phyloP scores from a whole-genome alignment of 768 basidiomycete genomes.

The Tubosaeta brunneosetosa region DNA sequence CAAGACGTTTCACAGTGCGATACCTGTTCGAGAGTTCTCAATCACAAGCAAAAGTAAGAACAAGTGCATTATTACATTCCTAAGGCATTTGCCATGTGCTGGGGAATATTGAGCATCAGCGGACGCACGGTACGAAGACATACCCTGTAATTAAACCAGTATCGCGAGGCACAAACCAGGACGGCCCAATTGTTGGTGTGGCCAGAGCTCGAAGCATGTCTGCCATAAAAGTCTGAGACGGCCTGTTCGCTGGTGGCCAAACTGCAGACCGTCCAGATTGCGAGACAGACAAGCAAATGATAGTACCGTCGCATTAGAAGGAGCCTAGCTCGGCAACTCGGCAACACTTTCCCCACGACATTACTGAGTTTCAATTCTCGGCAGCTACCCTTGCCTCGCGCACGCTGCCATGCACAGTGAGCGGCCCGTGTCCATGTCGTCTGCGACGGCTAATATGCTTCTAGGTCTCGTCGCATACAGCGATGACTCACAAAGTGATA shows the following conservation, averaged over 20 bases:
- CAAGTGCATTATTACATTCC: constrained; percentile 68
- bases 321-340: constrained; percentile 24
- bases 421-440: constrained; percentile 6
- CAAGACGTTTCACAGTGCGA: constrained; percentile 94
- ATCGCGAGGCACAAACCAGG: constrained; percentile 86
- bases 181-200: constrained; percentile 99
- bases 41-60: background rate
- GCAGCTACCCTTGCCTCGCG: background rate
- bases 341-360: constrained; percentile 1
- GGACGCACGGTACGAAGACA: constrained; percentile 31
- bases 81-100: constrained; percentile 99
- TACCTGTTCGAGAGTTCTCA: constrained; percentile 55
- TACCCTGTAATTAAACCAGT: constrained; percentile 99
- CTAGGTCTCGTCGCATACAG: constrained; percentile 60
- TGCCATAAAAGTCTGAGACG: constrained; percentile 44
- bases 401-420: constrained; percentile 28
- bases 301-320: constrained; percentile 19
- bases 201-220: constrained; percentile 33
- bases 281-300: constrained; percentile 33
- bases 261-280: constrained; percentile 32
- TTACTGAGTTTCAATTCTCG: constrained; percentile 23
- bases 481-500: constrained; percentile 59
- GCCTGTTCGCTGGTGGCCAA: constrained; percentile 33
- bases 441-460: constrained; percentile 1
- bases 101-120: constrained; percentile 3